Evolutionary conservation across 345 rosid genomes (phyloP).

Genomic region (Moringa oleifera): DNA sequence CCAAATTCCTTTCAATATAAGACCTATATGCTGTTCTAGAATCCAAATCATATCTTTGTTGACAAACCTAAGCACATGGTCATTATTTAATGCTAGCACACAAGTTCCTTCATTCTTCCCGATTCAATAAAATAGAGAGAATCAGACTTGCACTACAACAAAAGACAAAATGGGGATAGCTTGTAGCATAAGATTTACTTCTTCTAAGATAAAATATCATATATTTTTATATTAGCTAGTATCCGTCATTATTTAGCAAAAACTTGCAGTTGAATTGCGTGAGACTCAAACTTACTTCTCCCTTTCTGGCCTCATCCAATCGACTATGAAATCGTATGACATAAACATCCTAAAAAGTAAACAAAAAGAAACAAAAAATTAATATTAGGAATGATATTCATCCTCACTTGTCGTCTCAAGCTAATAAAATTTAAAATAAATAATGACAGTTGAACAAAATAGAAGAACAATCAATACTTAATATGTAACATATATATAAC

Average conservation of each 20-base stretch:
- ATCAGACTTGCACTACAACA: background rate
- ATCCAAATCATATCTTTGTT: too few species aligned
- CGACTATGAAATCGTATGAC: conserved; percentile 67
- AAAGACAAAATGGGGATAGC: background rate
- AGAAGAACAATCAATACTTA: background rate
- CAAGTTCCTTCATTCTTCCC: too few species aligned
- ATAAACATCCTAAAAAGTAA: conserved; percentile 63
- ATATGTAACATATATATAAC: background rate
- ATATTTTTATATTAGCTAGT: background rate
- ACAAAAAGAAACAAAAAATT: too few species aligned
- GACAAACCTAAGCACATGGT: too few species aligned
- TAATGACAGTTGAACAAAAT: conserved; percentile 3
- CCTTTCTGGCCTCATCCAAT: conserved; percentile 80
- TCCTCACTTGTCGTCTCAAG: conserved; percentile 10
- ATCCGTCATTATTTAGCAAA: background rate
- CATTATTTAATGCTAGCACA: too few species aligned
- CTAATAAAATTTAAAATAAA: background rate
- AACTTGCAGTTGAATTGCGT: conserved; percentile 1
- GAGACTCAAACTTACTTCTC: conserved; percentile 65
- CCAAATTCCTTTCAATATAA: too few species aligned
- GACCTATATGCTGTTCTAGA: too few species aligned
- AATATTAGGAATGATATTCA: conserved; percentile 9
- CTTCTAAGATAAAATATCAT: too few species aligned
- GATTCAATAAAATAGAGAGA: too few species aligned
- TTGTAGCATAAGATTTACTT: too few species aligned